A percentile compares a stretch with the other conserved stretches of the same genome.
Evolutionary conservation across 768 basidiomycete species (phyloP).

Genomic region (Termitomyces eurrhizus): DNA sequence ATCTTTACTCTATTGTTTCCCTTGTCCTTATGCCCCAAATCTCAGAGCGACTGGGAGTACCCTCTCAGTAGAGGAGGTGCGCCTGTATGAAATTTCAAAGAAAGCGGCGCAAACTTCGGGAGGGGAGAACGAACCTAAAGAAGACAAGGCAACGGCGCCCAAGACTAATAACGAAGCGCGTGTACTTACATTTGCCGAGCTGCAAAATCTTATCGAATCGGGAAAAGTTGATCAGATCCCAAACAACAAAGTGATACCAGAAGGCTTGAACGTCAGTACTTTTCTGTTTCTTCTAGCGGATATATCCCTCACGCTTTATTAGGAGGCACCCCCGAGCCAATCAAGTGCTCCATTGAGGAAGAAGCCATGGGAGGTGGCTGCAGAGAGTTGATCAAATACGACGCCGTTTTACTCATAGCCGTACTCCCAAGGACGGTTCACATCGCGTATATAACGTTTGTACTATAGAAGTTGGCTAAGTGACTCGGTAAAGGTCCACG

Average conservation of each 20-base stretch:
- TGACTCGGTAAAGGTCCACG: background rate
- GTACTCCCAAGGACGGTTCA: background rate
- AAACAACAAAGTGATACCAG: conserved; percentile 70
- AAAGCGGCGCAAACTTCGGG: background rate
- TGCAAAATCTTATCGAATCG: conserved; percentile 67
- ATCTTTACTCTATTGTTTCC: background rate
- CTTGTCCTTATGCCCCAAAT: background rate
- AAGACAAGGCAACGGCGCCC: background rate
- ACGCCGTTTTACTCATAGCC: background rate
- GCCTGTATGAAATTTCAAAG: conserved; percentile 27
- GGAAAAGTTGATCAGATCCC: conserved; percentile 73
- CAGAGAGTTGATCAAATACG: background rate
- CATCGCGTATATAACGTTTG: background rate
- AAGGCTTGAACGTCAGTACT: conserved; percentile 56
- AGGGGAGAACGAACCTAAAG: background rate
- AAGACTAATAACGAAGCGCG: conserved; percentile 29
- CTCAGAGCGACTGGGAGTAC: conserved; percentile 34
- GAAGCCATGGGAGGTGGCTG: conserved; percentile 65
- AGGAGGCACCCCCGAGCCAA: conserved; percentile 56
- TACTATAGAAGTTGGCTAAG: background rate
- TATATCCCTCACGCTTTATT: background rate
- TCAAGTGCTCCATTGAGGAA: conserved; percentile 46
- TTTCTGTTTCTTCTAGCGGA: background rate
- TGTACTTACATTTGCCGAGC: conserved; percentile 59
- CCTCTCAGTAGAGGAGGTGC: conserved; percentile 39